Percentiles rank a stretch among this genome's conserved stretches.
Conservation (phyloP, 345 rosid species). For the Eucalyptus grandis region DNA sequence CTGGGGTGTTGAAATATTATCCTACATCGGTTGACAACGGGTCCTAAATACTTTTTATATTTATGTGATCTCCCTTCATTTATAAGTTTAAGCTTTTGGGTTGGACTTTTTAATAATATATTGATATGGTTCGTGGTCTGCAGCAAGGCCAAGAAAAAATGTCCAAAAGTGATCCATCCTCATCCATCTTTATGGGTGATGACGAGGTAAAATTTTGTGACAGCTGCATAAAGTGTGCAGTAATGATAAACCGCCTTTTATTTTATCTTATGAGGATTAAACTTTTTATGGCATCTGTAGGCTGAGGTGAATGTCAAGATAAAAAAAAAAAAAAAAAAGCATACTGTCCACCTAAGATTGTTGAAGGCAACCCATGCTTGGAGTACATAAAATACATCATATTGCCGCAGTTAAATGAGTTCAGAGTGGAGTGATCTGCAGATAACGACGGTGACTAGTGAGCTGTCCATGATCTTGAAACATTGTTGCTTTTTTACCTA, state of each 20-base stretch:
- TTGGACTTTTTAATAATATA: too few species aligned
- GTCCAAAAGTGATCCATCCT: slow-evolving; percentile 82
- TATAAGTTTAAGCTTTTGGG: accelerated
- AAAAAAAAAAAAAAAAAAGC: slow-evolving; percentile 81
- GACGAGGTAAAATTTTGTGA: slow-evolving; percentile 39
- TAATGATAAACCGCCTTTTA: neutral
- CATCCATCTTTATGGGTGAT: slow-evolving; percentile 87
- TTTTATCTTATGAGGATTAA: neutral
- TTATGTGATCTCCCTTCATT: accelerated
- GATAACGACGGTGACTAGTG: slow-evolving; percentile 73
- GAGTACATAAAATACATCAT: slow-evolving; percentile 24
- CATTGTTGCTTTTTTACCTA: neutral
- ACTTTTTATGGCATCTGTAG: slow-evolving; percentile 6
- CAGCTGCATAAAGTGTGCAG: neutral
- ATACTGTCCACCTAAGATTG: slow-evolving; percentile 60
- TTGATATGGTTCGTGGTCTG: slow-evolving; percentile 79
- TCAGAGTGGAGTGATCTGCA: neutral
- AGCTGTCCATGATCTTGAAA: slow-evolving; percentile 5
- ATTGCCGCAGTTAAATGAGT: too few species aligned
- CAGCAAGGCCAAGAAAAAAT: slow-evolving; percentile 83
- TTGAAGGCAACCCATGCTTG: slow-evolving; percentile 68
- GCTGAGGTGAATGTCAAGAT: slow-evolving; percentile 80
- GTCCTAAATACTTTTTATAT: accelerated
- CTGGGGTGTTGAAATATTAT: too few species aligned
- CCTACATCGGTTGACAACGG: accelerated